phyloP scores from a whole-genome alignment of 441 rosid genomes.

The Pelargonium citronellum region DNA sequence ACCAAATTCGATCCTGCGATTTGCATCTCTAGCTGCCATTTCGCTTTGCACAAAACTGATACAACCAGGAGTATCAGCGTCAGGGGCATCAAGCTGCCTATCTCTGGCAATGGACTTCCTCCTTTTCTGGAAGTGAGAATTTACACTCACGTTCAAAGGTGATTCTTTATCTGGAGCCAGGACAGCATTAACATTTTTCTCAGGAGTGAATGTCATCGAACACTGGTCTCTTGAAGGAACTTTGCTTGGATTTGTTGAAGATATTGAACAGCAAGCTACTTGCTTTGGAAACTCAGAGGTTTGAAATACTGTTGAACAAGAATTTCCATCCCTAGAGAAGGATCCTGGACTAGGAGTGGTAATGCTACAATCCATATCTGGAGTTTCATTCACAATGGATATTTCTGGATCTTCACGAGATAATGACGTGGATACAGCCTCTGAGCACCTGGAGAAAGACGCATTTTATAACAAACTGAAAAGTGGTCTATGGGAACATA shows the following conservation, averaged over 20 bases:
- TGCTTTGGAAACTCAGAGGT: constrained; percentile 48
- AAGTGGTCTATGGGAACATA: constrained; percentile 3
- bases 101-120: constrained; percentile 39
- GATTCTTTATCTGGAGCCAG: constrained; percentile 49
- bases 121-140: constrained; percentile 61
- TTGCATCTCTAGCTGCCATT: constrained; percentile 28
- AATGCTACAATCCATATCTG: constrained; percentile 30
- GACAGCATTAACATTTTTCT: constrained; percentile 35
- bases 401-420: constrained; percentile 52
- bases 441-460: constrained; percentile 45
- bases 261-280: constrained; percentile 33
- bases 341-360: constrained; percentile 44
- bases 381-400: constrained; percentile 52
- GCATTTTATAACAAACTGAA: constrained; percentile 10
- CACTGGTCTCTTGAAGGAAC: constrained; percentile 31
- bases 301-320: constrained; percentile 44
- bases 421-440: constrained; percentile 30
- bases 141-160: constrained; percentile 55
- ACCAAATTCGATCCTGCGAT: constrained; percentile 51
- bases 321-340: constrained; percentile 42
- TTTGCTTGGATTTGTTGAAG: constrained; percentile 31
- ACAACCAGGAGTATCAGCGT: constrained; percentile 27
- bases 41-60: constrained; percentile 22
- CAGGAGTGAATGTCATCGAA: constrained; percentile 39
- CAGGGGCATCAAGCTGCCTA: constrained; percentile 30